Conservation (phyloP, 176 grass and related monocot genomes). For the Saccharum officinarum region DNA sequence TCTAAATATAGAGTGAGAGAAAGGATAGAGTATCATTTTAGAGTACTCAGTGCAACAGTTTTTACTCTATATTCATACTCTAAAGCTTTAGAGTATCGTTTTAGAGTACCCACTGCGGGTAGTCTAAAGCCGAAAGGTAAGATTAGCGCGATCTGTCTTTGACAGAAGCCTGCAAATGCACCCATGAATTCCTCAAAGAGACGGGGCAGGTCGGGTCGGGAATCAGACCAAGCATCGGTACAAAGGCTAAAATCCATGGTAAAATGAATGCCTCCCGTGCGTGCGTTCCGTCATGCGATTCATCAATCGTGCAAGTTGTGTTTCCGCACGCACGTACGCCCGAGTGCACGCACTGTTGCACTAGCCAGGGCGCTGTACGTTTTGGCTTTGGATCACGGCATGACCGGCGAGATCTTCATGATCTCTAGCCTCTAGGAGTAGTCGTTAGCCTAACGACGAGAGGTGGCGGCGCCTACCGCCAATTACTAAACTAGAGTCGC, state of each 20-base stretch:
- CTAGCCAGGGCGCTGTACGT: background rate
- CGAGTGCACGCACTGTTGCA: background rate
- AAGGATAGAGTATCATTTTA: too few relatives aligned
- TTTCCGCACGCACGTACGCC: too few relatives aligned
- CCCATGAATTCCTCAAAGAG: background rate
- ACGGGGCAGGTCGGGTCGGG: background rate
- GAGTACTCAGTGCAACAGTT: too few relatives aligned
- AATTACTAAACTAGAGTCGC: background rate
- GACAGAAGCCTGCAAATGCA: background rate
- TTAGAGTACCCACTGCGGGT: too few relatives aligned
- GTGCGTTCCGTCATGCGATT: background rate
- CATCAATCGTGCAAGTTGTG: too few relatives aligned
- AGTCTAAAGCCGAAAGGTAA: background rate
- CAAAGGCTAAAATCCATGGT: background rate
- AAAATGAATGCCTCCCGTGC: background rate
- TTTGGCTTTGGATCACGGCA: background rate
- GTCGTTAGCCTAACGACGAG: background rate
- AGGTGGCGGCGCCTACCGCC: background rate
- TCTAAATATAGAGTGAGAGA: too few relatives aligned
- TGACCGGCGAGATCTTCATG: background rate
- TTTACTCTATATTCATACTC: too few relatives aligned
- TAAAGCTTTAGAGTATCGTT: too few relatives aligned
- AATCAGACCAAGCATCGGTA: background rate
- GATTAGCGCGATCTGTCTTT: background rate
- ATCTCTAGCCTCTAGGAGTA: background rate